Evolutionary conservation across 2,329 filamentous ascomycete species (phyloP), one percentile per base, ranked within the genome.

Genomic region (Cryphonectria radicalis): DNA sequence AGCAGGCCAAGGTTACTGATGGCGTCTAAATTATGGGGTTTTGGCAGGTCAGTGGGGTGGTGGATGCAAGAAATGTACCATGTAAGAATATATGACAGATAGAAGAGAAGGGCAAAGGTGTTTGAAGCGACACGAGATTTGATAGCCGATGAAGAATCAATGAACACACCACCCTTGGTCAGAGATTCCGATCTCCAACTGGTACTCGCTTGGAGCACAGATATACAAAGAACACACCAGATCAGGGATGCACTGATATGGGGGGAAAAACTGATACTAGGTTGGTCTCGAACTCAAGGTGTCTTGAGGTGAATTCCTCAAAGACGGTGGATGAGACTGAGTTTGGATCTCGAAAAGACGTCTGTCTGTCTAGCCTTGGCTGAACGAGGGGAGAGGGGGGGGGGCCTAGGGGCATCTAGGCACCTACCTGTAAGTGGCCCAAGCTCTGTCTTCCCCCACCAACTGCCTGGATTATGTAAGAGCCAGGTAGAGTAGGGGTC

Each of bases 381-480:
- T 50, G 8, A 50, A 50, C 22, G 46, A 50, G 46, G 37, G 37
- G 46, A 50, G 46, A 8, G 46, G 46, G 37, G 37, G 46, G 22
- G 22, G 22, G 46, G 46, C 46, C 46, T n/a, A 50, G 19, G n/a
- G 22, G 19, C 22, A 50, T 22, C 46, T n/a, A n/a, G 22, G 46
- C 46, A 50, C 46, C 46, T 50, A 50, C 46, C 25, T 59, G 28
- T 14, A 19, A 19, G 37, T 65, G 43, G 63, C 19, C 64, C 64
- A 57, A 66, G 43, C 43, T 66, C 28, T 57, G 28, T 19, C 55
- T 7, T 19, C 19, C 19, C 19, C 35, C 57, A 28, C 55, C 55
- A 28, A 28, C 28, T 22, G 25, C n/a, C 57, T 22, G 32, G 57
- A 62, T 62, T 62, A 62, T 62, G 59, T 62, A 62, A 62, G 22